Evolutionary conservation across 2,329 filamentous ascomycete genomes (phyloP).

Genomic region (Neonectria magnoliae): DNA sequence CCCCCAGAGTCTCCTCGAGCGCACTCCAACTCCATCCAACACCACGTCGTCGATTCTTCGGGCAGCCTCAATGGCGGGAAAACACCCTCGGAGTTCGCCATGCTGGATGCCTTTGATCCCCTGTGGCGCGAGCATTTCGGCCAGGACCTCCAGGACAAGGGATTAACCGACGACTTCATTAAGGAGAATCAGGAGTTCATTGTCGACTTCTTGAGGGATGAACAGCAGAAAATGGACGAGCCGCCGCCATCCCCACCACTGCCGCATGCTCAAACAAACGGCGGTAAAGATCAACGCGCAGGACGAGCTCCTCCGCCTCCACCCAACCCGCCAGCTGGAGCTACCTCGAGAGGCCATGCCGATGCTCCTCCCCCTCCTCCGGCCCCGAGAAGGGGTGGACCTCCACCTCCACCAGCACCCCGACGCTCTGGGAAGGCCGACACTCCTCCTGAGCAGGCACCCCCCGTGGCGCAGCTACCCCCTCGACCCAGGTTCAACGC

Average conservation of each 20-base stretch:
- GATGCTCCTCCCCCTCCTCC: constrained; percentile 45
- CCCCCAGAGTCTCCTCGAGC: constrained; percentile 66
- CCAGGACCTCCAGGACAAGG: constrained; percentile 69
- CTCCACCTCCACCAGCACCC: constrained; percentile 58
- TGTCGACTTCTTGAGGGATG: constrained; percentile 69
- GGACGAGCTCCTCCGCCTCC: constrained; percentile 51
- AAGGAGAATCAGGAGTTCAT: constrained; percentile 76
- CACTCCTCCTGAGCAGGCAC: constrained; percentile 70
- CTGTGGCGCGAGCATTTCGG: constrained; percentile 73
- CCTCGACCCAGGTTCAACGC: constrained; percentile 79
- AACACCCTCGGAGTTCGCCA: constrained; percentile 65
- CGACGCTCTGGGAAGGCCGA: constrained; percentile 67
- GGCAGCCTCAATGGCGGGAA: constrained; percentile 59
- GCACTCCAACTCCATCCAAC: constrained; percentile 50
- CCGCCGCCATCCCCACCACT: constrained; percentile 40
- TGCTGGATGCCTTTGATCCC: constrained; percentile 71
- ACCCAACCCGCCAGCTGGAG: constrained; percentile 44
- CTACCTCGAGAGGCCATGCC: constrained; percentile 5
- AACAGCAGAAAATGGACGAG: constrained; percentile 56
- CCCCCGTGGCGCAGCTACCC: constrained; percentile 65
- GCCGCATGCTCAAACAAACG: constrained; percentile 45
- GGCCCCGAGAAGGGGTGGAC: constrained; percentile 41
- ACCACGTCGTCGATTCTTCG: constrained; percentile 53
- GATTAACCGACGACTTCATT: constrained; percentile 73
- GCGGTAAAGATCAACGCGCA: constrained; percentile 23